These are phyloP conservation scores for Chytriomyces confervae DNA, from an alignment of 192 early-diverging fungal species.

Conservation along the genomic window DNA sequence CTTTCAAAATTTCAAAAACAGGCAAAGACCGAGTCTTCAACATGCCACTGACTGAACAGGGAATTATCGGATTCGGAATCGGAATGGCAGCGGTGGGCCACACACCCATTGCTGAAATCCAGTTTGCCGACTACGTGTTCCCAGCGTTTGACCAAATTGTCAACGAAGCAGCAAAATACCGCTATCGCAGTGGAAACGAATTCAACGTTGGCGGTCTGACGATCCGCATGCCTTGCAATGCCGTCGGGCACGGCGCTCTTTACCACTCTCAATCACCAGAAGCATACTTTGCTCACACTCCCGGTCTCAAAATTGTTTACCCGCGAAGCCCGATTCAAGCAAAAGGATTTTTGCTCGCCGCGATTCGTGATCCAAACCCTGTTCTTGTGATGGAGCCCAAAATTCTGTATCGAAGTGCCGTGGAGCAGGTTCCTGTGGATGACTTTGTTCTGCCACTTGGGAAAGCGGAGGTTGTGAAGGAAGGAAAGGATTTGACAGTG, in stretches of 20 bases:
- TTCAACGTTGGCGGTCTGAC: conserved; percentile 92
- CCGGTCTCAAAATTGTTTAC: conserved; percentile 90
- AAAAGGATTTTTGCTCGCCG: conserved; percentile 88
- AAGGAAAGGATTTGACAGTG: conserved; percentile 84
- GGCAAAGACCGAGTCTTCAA: conserved; percentile 91
- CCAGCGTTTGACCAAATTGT: conserved; percentile 98
- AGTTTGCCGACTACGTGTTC: conserved; percentile 98
- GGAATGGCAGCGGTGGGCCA: conserved; percentile 93
- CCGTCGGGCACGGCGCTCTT: conserved; percentile 96
- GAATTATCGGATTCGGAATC: conserved; percentile 93
- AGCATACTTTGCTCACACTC: conserved; percentile 93
- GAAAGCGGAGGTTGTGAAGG: conserved; percentile 88
- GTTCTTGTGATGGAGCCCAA: conserved; percentile 98
- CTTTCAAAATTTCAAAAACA: conserved; percentile 5
- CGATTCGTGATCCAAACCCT: conserved; percentile 92
- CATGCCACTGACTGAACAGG: conserved; percentile 95
- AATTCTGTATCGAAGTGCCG: conserved; percentile 91
- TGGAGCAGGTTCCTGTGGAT: conserved; percentile 90
- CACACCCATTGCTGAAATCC: conserved; percentile 97
- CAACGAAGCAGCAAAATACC: conserved; percentile 97
- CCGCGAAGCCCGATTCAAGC: conserved; percentile 93
- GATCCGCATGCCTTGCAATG: conserved; percentile 86
- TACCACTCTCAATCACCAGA: conserved; percentile 96
- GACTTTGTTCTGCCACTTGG: conserved; percentile 91
- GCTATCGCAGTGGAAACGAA: conserved; percentile 91